Evolutionary conservation across 2,329 filamentous ascomycete species (phyloP).

Genomic region (Fusarium albidum): DNA sequence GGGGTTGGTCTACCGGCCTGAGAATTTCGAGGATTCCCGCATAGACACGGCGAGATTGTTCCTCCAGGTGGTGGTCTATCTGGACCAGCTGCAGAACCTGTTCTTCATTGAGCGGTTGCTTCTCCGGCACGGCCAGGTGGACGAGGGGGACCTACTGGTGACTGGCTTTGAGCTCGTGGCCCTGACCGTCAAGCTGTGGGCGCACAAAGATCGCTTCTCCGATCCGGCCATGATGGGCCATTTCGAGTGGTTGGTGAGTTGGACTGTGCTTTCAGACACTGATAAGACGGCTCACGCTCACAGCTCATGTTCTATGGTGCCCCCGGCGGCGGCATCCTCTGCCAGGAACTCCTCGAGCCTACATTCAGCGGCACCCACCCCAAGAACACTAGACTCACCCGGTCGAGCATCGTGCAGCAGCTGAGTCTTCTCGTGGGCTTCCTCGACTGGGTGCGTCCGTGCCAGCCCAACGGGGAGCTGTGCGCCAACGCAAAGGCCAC

Average conservation of each 20-base stretch:
- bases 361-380: conserved; percentile 46
- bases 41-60: too few species aligned
- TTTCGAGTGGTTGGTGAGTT: conserved; percentile 59
- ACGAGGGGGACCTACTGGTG: conserved; percentile 51
- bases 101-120: conserved; percentile 67
- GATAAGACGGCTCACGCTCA: too few species aligned
- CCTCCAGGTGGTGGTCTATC: too few species aligned
- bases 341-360: conserved; percentile 57
- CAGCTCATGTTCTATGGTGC: conserved; percentile 60
- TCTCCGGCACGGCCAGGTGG: conserved; percentile 51
- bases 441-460: conserved; percentile 58
- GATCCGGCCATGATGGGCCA: conserved; percentile 51
- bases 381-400: conserved; percentile 47
- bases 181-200: conserved; percentile 57
- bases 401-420: conserved; percentile 60
- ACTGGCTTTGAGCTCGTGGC: conserved; percentile 58
- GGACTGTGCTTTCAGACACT: not conserved
- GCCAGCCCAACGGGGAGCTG: conserved; percentile 57
- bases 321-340: conserved; percentile 58
- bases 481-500: conserved; percentile 55
- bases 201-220: conserved; percentile 55
- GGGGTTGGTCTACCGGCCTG: conserved; percentile 49
- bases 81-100: conserved; percentile 63
- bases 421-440: conserved; percentile 60
- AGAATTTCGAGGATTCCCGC: conserved; percentile 51